phyloP scores from a whole-genome alignment of 208 protist species.

The Acanthamoeba lenticulata region DNA sequence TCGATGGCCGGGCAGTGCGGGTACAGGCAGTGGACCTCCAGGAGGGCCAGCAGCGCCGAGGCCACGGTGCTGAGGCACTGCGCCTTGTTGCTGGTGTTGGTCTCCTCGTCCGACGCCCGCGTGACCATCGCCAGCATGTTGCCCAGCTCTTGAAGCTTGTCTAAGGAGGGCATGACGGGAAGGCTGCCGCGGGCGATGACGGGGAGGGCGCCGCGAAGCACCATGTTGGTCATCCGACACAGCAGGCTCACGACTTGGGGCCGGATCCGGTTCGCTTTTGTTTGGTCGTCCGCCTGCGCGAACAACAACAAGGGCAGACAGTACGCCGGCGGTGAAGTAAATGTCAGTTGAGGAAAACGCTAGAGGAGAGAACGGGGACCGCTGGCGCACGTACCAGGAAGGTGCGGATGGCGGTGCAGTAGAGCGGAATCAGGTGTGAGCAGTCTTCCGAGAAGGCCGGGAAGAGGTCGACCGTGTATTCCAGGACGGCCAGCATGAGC shows the following conservation, averaged over 20 bases:
- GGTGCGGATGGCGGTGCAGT: background rate
- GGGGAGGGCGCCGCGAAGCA: background rate
- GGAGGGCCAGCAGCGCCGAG: background rate
- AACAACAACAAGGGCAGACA: background rate
- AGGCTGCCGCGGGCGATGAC: background rate
- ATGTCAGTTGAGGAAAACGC: background rate
- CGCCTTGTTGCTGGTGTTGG: background rate
- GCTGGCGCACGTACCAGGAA: background rate
- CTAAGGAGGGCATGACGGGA: background rate
- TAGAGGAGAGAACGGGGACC: background rate
- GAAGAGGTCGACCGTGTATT: background rate
- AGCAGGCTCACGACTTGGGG: background rate
- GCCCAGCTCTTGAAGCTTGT: background rate
- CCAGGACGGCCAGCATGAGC: background rate
- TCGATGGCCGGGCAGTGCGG: background rate
- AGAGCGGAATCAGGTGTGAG: background rate
- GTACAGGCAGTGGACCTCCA: slow-evolving; percentile 8
- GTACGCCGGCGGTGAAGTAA: background rate
- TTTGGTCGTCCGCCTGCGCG: background rate
- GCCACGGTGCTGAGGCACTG: background rate
- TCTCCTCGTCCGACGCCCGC: background rate
- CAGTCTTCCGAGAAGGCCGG: background rate
- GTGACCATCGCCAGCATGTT: background rate
- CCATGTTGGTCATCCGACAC: background rate
- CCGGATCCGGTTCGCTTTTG: background rate